Conservation (phyloP, 306 rosid species). For the Begonia masoniana region DNA sequence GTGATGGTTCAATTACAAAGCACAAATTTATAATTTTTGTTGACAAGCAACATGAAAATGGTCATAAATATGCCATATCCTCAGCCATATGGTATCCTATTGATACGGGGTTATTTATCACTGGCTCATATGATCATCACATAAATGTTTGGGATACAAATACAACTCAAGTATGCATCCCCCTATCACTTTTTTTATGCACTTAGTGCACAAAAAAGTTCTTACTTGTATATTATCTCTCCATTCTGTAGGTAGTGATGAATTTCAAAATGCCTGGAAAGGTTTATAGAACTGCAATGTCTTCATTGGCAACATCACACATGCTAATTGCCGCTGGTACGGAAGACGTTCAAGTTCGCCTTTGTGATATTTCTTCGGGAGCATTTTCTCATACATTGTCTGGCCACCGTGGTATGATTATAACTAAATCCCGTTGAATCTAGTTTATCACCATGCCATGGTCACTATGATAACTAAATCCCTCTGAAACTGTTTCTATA, state of each 20-base stretch:
- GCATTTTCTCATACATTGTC: conserved; percentile 86
- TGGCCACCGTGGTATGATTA: conserved; percentile 75
- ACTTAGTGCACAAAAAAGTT: no score
- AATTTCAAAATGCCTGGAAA: conserved; percentile 88
- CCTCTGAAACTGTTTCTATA: no score
- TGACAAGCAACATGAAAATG: conserved; percentile 57
- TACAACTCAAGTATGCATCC: conserved; percentile 50
- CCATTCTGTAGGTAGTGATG: conserved; percentile 44
- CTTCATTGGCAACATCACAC: conserved; percentile 73
- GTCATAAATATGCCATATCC: conserved; percentile 69
- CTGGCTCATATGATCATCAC: conserved; percentile 76
- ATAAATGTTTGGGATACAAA: conserved; percentile 96
- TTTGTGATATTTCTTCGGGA: conserved; percentile 89
- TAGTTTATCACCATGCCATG: no score
- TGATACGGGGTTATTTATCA: conserved; percentile 74
- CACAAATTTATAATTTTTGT: conserved; percentile 41
- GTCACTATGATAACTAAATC: no score
- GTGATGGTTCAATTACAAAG: conserved; percentile 33
- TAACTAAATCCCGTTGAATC: background rate
- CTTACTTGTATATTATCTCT: background rate
- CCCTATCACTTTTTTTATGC: background rate
- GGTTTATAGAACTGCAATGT: conserved; percentile 86
- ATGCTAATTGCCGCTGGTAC: conserved; percentile 84
- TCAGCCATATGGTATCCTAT: conserved; percentile 92
- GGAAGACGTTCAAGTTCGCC: conserved; percentile 97